A percentile compares a stretch with the other conserved stretches of the same genome.
Evolutionary conservation across 257 asterid species (phyloP).

Genomic region (Ehretia macrophylla): DNA sequence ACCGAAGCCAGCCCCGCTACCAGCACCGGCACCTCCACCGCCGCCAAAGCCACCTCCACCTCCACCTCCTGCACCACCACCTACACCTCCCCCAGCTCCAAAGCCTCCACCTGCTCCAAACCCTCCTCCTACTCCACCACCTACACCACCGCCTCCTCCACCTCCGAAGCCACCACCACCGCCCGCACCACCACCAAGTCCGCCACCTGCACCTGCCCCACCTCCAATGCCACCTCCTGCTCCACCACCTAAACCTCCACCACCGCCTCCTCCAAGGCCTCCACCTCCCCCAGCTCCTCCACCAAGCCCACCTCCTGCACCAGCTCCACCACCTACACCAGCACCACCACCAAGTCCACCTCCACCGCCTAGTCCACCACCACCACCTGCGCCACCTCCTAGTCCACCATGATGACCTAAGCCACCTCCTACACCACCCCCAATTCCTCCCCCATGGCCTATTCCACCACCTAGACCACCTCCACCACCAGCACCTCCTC

Average conservation of each 20-base stretch:
- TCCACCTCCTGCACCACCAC: conserved; percentile 17
- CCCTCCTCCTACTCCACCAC: conserved; percentile 9
- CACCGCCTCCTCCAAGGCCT: conserved; percentile 12
- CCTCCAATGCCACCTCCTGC: conserved; percentile 16
- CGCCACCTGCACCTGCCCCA: conserved; percentile 20
- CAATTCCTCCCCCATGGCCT: conserved; percentile 21
- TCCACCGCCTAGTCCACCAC: conserved; percentile 12
- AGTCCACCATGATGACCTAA: conserved; percentile 13
- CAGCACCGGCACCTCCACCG: conserved; percentile 3
- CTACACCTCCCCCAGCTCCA: conserved; percentile 17
- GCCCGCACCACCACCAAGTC: conserved; percentile 13
- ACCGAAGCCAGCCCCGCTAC: conserved; percentile 10
- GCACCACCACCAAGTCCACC: conserved; percentile 9
- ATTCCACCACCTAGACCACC: conserved; percentile 25
- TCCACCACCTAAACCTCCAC: conserved; percentile 23
- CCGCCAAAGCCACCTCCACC: conserved; percentile 27
- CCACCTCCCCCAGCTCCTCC: conserved; percentile 13
- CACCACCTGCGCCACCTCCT: conserved; percentile 21
- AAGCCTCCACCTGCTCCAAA: conserved; percentile 13
- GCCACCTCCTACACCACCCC: conserved; percentile 27
- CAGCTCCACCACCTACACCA: conserved; percentile 22
- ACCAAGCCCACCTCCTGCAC: conserved; percentile 14
- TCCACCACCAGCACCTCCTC: conserved; percentile 21
- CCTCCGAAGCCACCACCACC: conserved; percentile 24
- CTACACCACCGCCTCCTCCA: conserved; percentile 4